These are phyloP conservation scores for Russula virescens DNA, from an alignment of 768 basidiomycete genomes.

Conservation along the genomic window DNA sequence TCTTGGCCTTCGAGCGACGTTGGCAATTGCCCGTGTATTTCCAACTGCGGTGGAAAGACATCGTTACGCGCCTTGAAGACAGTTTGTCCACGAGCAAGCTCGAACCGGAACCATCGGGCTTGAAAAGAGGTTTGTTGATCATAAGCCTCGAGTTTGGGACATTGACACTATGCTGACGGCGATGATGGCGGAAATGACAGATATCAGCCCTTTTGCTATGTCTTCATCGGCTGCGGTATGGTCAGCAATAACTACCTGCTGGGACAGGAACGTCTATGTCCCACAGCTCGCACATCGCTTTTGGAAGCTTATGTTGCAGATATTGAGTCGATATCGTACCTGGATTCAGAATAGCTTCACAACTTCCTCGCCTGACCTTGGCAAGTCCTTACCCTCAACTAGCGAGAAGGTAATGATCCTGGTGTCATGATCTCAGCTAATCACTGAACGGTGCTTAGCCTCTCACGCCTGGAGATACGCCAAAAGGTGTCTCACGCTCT, in stretches of 20 bases:
- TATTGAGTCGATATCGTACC: constrained; percentile 31
- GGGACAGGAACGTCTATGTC: constrained; percentile 83
- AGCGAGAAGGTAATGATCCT: constrained; percentile 32
- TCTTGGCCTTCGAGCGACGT: constrained; percentile 65
- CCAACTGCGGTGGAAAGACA: constrained; percentile 95
- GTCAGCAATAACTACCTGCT: constrained; percentile 71
- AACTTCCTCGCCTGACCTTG: constrained; percentile 34
- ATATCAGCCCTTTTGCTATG: constrained; percentile 42
- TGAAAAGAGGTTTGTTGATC: constrained; percentile 34
- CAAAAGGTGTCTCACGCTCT: constrained; percentile 36
- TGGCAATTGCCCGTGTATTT: constrained; percentile 99
- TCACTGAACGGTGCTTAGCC: background rate
- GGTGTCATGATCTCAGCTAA: constrained; percentile 26
- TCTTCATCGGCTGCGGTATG: constrained; percentile 64
- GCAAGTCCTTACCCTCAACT: constrained; percentile 31
- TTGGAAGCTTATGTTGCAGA: constrained; percentile 90
- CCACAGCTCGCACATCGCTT: constrained; percentile 78
- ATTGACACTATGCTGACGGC: background rate
- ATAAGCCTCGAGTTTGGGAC: background rate
- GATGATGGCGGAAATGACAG: constrained; percentile 17
- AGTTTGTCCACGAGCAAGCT: constrained; percentile 42
- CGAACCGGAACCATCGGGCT: constrained; percentile 34
- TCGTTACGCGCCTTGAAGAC: constrained; percentile 72
- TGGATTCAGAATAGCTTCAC: constrained; percentile 49
- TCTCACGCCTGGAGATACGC: background rate